A percentile compares a stretch with the other conserved stretches of the same genome.
Evolutionary conservation across 192 early-diverging fungal species (phyloP).

Genomic region (Linnemannia exigua): DNA sequence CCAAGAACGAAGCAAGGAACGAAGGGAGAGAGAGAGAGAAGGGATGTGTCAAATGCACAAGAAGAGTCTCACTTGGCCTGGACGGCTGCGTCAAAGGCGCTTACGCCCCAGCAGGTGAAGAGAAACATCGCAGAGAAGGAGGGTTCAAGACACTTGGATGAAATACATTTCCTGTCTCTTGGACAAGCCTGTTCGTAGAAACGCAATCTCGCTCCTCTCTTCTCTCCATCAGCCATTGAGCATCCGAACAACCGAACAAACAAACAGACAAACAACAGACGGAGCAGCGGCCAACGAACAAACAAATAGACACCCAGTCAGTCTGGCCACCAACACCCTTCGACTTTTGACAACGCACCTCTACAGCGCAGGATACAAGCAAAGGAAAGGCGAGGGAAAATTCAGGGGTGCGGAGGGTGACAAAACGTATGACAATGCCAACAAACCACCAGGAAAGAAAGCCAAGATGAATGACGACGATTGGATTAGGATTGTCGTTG

Average conservation of each 20-base stretch:
- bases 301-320: neutral
- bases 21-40: neutral
- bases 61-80: neutral
- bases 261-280: neutral
- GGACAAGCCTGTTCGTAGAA: neutral
- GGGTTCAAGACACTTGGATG: neutral
- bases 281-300: no score
- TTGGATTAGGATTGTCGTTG: no score
- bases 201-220: neutral
- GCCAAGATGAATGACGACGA: no score
- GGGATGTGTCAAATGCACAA: neutral
- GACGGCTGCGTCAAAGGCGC: no score
- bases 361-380: neutral
- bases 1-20: neutral
- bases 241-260: no score
- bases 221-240: no score
- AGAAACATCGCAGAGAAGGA: neutral
- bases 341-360: neutral
- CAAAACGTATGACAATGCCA: neutral
- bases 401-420: neutral
- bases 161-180: neutral
- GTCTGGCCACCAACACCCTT: neutral
- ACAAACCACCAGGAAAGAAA: no score
- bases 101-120: neutral
- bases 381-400: conserved; percentile 2